Percentiles rank a stretch among this genome's conserved stretches.
Conservation (phyloP, 176 grass and related monocot genomes). For the Rhynchospora breviuscula region DNA sequence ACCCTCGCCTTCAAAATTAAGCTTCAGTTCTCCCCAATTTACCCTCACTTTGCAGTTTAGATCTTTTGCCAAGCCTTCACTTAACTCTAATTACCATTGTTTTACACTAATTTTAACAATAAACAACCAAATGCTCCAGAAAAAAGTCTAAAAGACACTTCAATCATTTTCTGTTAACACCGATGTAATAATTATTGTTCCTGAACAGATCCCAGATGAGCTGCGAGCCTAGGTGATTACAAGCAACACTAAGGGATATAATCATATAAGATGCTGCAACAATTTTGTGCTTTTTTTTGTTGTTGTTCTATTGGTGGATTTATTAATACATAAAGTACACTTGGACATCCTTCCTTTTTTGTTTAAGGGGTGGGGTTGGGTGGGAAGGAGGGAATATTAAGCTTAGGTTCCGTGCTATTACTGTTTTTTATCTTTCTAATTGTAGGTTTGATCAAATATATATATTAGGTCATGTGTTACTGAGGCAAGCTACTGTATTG, state of each 20-base stretch:
- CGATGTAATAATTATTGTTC: neutral
- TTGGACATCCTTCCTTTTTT: neutral
- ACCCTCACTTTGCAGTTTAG: neutral
- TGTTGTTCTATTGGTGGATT: neutral
- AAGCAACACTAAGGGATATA: neutral
- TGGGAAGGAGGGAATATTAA: neutral
- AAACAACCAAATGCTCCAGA: neutral
- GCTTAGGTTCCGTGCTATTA: neutral
- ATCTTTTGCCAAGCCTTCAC: neutral
- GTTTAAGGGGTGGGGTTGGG: too few species aligned
- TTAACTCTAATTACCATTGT: neutral
- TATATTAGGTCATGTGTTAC: neutral
- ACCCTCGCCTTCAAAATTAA: neutral
- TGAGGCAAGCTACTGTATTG: neutral
- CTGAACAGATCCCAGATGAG: constrained; percentile 14
- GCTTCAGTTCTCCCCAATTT: neutral
- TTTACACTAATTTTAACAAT: neutral
- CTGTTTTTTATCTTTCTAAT: neutral
- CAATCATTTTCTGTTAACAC: neutral
- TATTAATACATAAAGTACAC: neutral
- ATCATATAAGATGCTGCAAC: neutral
- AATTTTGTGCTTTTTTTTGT: neutral
- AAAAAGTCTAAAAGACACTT: neutral
- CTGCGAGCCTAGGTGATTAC: neutral
- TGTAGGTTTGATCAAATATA: neutral